Base-by-base conservation (phyloP, 2,329 filamentous ascomycete genomes). In the Xylaria sp. region DNA sequence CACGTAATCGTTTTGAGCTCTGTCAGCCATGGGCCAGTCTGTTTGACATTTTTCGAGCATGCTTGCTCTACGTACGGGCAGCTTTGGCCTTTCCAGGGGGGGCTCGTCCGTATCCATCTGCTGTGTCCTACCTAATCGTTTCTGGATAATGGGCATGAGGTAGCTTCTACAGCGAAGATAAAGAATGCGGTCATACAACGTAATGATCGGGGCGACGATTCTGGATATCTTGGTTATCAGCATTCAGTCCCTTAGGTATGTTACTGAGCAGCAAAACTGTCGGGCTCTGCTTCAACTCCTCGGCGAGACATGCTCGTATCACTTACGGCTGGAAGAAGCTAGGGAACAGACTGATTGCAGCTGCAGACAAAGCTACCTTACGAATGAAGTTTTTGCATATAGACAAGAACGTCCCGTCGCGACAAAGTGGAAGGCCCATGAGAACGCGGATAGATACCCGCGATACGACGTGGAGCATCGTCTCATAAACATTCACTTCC, bases 1-100 rank as follows among this genome's bases (percentile, higher is more conserved):
- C 9, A 76, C 65, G 59, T 76, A 77, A 62, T 76, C 74, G 56
- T 74, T 72, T 69, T 70, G 35, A 42, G 1, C 4, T 42, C 18
- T 42, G 46, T 62, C 42, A 60, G 49, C 39, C 19, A 13, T 50
- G 51, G 42, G 11, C 51, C 6, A 9, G 34, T 18, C 13, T 44
- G 13, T 10, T 30, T 46, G 42, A 16, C 42, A 46, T 16, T 3
- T 16, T n/a, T n/a, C n/a, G 11, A n/a, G 5, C n/a, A n/a, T 46
- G 42, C 13, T 30, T 30, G 42, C 5, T 16, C 1, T 30, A 60
- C 66, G 55, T 63, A 71, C 70, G 13, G 63, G 63, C 8, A 16
- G 18, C 44, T 60, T 61, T 6, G 57, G 52, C 13, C 64, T 60
- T 35, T 65, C 63, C 1, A 34, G 4, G 0, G 67, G 59, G 11